Evolutionary conservation across 75 land plant genomes (phyloP).

Genomic region (Pinus tabuliformis): DNA sequence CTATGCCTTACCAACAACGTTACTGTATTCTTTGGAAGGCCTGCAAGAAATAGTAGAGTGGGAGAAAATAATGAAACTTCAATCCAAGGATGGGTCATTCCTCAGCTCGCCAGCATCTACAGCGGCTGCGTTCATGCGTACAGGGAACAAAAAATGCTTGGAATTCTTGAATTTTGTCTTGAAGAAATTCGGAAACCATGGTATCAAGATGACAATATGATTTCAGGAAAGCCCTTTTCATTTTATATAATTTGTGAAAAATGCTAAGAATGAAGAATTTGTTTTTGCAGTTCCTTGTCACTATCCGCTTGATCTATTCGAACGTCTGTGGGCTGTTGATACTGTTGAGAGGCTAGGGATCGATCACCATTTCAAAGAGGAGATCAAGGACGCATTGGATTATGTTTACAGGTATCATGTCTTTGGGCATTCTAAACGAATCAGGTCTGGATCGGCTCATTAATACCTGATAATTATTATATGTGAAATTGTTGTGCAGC

Average conservation of each 20-base stretch:
- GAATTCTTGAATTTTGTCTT: slow-evolving; percentile 12
- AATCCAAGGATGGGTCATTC: slow-evolving; percentile 23
- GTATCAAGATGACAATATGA: neutral
- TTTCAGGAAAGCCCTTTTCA: neutral
- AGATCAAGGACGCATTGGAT: slow-evolving; percentile 16
- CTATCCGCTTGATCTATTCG: slow-evolving; percentile 26
- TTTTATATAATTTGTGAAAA: neutral
- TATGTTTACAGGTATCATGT: slow-evolving; percentile 20
- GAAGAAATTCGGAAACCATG: slow-evolving; percentile 12
- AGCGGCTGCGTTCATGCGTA: slow-evolving; percentile 13
- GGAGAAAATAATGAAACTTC: slow-evolving; percentile 21
- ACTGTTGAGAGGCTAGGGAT: slow-evolving; percentile 41
- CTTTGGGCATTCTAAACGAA: neutral
- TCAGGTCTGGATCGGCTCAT: neutral
- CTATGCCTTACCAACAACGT: neutral
- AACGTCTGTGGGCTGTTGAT: slow-evolving; percentile 56
- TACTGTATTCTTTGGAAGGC: slow-evolving; percentile 21
- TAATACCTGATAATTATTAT: neutral
- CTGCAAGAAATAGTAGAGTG: slow-evolving; percentile 18
- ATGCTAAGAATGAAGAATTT: neutral
- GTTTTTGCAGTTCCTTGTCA: slow-evolving; percentile 5
- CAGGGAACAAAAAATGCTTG: slow-evolving; percentile 27
- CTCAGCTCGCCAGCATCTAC: slow-evolving; percentile 23
- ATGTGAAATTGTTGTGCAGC: neutral
- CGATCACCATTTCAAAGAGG: slow-evolving; percentile 15